phyloP scores from a whole-genome alignment of 2,329 filamentous ascomycete species.

The Sporothrix inflata region DNA sequence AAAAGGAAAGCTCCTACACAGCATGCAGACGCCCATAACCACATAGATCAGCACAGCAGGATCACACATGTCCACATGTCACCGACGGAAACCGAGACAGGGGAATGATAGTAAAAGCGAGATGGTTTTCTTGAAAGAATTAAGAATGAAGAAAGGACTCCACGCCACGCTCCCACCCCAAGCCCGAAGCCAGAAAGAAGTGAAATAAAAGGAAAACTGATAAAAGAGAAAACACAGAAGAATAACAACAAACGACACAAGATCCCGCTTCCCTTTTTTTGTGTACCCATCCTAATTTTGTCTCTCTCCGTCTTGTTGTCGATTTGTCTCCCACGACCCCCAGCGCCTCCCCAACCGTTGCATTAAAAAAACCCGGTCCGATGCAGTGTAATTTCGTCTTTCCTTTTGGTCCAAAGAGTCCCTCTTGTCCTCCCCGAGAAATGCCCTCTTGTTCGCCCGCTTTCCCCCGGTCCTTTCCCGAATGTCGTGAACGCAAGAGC shows the following conservation, averaged over 20 bases:
- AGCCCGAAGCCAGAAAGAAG: conserved; percentile 27
- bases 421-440: background rate
- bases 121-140: conserved; percentile 28
- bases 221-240: background rate
- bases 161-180: conserved; percentile 32
- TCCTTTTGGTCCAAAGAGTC: background rate
- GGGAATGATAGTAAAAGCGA: background rate
- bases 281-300: background rate
- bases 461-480: background rate
- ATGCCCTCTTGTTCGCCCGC: conserved; percentile 10
- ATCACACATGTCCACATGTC: background rate
- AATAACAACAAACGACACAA: background rate
- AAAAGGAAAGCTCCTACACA: too few relatives aligned
- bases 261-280: background rate
- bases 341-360: background rate
- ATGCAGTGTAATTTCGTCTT: background rate
- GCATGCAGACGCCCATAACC: background rate
- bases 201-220: background rate
- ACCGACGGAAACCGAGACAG: background rate
- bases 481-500: background rate
- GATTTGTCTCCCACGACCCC: background rate
- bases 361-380: background rate
- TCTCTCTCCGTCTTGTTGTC: background rate
- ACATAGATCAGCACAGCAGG: background rate
- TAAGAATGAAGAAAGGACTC: conserved; percentile 29